phyloP scores from a whole-genome alignment of 768 basidiomycete species.

The Royoungia palumana region DNA sequence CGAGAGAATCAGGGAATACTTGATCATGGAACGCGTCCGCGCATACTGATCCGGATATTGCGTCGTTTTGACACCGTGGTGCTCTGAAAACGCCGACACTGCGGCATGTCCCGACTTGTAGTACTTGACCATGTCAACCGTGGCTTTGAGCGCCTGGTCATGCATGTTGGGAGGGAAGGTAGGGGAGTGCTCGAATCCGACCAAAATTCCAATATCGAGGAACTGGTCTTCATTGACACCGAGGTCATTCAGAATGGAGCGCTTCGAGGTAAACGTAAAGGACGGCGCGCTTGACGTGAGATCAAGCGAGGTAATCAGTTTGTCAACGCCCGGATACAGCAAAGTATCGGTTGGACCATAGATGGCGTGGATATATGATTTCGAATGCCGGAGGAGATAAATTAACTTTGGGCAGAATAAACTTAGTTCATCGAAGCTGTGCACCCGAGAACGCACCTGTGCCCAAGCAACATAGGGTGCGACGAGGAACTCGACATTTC shows the following conservation, averaged over 20 bases:
- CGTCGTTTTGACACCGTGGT: slow-evolving; percentile 75
- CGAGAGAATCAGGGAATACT: slow-evolving; percentile 84
- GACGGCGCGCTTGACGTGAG: slow-evolving; percentile 61
- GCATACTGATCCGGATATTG: slow-evolving; percentile 86
- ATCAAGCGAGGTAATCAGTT: slow-evolving; percentile 86
- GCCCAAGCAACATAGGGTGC: slow-evolving; percentile 96
- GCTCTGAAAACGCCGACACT: slow-evolving; percentile 72
- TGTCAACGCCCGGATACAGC: slow-evolving; percentile 84
- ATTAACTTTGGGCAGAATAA: slow-evolving; percentile 62
- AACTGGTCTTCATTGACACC: slow-evolving; percentile 84
- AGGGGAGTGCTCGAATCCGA: slow-evolving; percentile 80
- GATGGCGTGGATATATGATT: slow-evolving; percentile 92
- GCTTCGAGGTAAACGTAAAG: slow-evolving; percentile 85
- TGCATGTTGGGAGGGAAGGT: slow-evolving; percentile 81
- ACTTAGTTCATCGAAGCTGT: neutral
- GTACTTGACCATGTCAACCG: slow-evolving; percentile 89
- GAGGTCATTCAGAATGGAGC: slow-evolving; percentile 61
- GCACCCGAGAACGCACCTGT: slow-evolving; percentile 60
- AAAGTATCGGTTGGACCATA: slow-evolving; percentile 89
- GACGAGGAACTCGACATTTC: slow-evolving; percentile 93
- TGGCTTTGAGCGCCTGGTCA: slow-evolving; percentile 78
- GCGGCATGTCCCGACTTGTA: slow-evolving; percentile 87
- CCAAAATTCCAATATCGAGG: slow-evolving; percentile 88
- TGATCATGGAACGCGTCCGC: slow-evolving; percentile 87
- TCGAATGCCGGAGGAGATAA: slow-evolving; percentile 90